A percentile compares a stretch with the other conserved stretches of the same genome.
Evolutionary conservation across 1,284 basidiomycete species (phyloP).

Genomic region (Neolentinus lepideus): DNA sequence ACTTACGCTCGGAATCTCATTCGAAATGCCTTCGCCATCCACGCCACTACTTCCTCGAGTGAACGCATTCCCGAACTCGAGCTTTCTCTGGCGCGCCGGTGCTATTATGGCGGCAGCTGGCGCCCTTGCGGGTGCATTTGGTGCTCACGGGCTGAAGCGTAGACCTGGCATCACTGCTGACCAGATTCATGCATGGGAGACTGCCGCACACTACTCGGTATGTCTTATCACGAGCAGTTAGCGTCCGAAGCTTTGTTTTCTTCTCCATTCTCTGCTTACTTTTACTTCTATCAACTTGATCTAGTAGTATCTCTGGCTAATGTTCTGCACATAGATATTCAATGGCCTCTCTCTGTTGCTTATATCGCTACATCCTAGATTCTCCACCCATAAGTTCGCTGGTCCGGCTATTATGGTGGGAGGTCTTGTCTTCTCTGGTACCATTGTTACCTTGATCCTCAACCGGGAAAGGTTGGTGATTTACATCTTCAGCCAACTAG

Average conservation of each 20-base stretch:
- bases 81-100: not conserved
- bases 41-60: not conserved
- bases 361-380: slow-evolving; percentile 66
- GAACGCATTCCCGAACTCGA: not conserved
- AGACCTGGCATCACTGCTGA: slow-evolving; percentile 42
- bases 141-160: slow-evolving; percentile 54
- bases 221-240: slow-evolving; percentile 16
- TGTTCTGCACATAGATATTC: slow-evolving; percentile 42
- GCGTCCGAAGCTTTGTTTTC: not conserved
- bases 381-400: slow-evolving; percentile 59
- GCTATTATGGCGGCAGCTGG: slow-evolving; percentile 41
- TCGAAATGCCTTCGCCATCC: not conserved
- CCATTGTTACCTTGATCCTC: slow-evolving; percentile 61
- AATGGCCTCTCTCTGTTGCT: slow-evolving; percentile 73
- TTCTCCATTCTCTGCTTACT: not conserved
- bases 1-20: too few relatives aligned
- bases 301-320: too few relatives aligned
- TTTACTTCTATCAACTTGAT: not conserved
- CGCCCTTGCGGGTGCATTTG: slow-evolving; percentile 64
- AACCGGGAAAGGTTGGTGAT: slow-evolving; percentile 42
- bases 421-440: slow-evolving; percentile 62
- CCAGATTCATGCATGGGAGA: slow-evolving; percentile 52
- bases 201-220: slow-evolving; percentile 60
- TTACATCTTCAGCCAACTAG: too few relatives aligned
- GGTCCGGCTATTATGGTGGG: slow-evolving; percentile 64